These are phyloP conservation scores for Phytophthora agathidicida DNA, from an alignment of 352 stramenopile species.

Conservation along the genomic window DNA sequence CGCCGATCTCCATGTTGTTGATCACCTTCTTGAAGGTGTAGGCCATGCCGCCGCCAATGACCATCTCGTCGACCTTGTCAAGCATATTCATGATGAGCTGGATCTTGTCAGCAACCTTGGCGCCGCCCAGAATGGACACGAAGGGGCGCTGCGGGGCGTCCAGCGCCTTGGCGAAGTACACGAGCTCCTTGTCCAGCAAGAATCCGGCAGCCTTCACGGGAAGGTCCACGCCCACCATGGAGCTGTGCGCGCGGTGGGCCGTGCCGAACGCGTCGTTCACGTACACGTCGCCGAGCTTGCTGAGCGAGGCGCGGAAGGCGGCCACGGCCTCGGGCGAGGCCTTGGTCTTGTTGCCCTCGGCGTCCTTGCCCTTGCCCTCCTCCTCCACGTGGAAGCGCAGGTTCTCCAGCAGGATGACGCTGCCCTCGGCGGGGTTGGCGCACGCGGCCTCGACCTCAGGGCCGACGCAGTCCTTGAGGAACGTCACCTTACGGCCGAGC, in stretches of 20 bases:
- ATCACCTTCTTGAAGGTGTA: slow-evolving; percentile 99
- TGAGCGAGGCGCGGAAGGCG: slow-evolving; percentile 92
- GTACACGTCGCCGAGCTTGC: slow-evolving; percentile 95
- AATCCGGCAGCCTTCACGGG: slow-evolving; percentile 94
- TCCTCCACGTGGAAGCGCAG: slow-evolving; percentile 99
- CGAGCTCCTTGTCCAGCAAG: slow-evolving; percentile 99
- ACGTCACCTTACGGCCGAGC: slow-evolving; percentile 92
- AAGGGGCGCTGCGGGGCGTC: slow-evolving; percentile 96
- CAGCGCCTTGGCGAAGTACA: slow-evolving; percentile 99
- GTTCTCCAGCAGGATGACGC: slow-evolving; percentile 98
- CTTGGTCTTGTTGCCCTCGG: slow-evolving; percentile 83
- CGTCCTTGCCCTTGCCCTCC: slow-evolving; percentile 90
- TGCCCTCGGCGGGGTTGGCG: slow-evolving; percentile 65
- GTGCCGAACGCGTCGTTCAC: slow-evolving; percentile 99
- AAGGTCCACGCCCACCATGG: slow-evolving; percentile 96
- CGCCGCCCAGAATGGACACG: slow-evolving; percentile 98
- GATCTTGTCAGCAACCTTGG: slow-evolving; percentile 99
- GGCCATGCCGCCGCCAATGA: slow-evolving; percentile 99
- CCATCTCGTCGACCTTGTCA: slow-evolving; percentile 98
- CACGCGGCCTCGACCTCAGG: slow-evolving; percentile 85
- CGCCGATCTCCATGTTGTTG: slow-evolving; percentile 96
- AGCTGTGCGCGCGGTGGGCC: slow-evolving; percentile 98
- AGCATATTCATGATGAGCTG: slow-evolving; percentile 99
- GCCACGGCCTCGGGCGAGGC: slow-evolving; percentile 94
- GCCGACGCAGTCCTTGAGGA: slow-evolving; percentile 97